Base-by-base conservation (phyloP, 306 rosid species). In the Pyrus communis region DNA sequence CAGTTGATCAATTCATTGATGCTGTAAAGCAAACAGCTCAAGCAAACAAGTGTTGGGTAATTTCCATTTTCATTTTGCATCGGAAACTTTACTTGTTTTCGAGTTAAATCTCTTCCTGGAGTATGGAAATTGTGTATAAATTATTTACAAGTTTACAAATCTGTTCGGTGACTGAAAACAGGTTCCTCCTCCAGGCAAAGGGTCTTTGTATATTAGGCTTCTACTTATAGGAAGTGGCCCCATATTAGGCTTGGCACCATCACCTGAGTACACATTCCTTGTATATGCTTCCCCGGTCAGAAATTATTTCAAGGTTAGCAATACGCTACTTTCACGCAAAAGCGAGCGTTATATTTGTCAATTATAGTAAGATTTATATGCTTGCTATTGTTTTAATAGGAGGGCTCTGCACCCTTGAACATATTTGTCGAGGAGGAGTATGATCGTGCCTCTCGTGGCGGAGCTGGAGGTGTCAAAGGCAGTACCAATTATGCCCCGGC, bases 41-140 rank as follows among this genome's bases (percentile, higher is more conserved):
- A 25, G 91, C 97, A n/a, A 95, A 95, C 74, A 89, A 82, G 75
- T 93, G 93, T 43, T 92, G 99, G 99, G 98, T 93, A 85, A 21
- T 43, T 9, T 73, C 62, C 21, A 51, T n/a, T 65, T 42, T 13
- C 33, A 2, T 28, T 30, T 63, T 35, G 49, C 49, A 5, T 10
- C 31, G 38, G 27, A 66, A 35, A 27, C 19, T 13, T 27, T 21
- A 42, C 22, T 58, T 9, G 22, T 33, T 33, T 40, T 73, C 31
- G 15, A 49, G 55, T 49, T 49, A 49, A 49, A 49, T 49, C 21
- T 49, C 55, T 49, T 49, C 21, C 7, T 49, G 21, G 55, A 15
- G 55, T 15, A 49, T 5, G 55, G 55, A 15, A 49, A 11, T 23
- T 38, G 22, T 43, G 30, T 25, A 7, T 7, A 60, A 42, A 25